These are phyloP conservation scores for Coemansia sp. DNA, from an alignment of 371 early-diverging fungal species.

Conservation along the genomic window DNA sequence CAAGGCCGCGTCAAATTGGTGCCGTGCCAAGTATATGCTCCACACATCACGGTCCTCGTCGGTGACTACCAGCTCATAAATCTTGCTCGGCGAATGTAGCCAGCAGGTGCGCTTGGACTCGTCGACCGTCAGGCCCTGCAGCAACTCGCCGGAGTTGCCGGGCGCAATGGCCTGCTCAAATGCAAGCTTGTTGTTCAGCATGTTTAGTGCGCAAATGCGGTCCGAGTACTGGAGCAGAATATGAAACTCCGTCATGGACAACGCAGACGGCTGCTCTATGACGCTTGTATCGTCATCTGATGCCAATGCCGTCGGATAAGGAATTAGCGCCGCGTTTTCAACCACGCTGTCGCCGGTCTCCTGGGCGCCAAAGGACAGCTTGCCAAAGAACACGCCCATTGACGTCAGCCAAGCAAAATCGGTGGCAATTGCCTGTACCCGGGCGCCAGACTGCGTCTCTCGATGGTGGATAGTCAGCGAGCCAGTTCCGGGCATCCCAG, in stretches of 20 bases:
- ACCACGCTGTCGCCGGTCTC: constrained; percentile 75
- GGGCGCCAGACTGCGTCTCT: constrained; percentile 6
- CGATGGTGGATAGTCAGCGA: constrained; percentile 35
- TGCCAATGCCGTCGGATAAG: constrained; percentile 60
- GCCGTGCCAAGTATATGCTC: constrained; percentile 76
- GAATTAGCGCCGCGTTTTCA: constrained; percentile 72
- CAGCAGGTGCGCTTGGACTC: constrained; percentile 79
- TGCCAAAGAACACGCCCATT: constrained; percentile 82
- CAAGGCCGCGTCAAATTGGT: constrained; percentile 72
- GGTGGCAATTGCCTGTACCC: constrained; percentile 22
- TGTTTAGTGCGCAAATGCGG: constrained; percentile 72
- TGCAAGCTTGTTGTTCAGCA: constrained; percentile 75
- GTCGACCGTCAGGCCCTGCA: constrained; percentile 72
- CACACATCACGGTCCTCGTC: constrained; percentile 93
- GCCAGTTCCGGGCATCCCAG: constrained; percentile 48
- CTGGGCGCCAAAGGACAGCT: constrained; percentile 74
- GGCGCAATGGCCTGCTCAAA: constrained; percentile 73
- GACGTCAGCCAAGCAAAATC: constrained; percentile 56
- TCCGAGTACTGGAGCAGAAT: constrained; percentile 76
- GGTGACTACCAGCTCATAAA: constrained; percentile 82
- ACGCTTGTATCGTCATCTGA: constrained; percentile 27
- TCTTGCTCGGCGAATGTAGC: constrained; percentile 74
- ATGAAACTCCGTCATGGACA: constrained; percentile 86
- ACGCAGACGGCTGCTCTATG: constrained; percentile 66
- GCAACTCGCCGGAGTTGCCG: constrained; percentile 53